Conservation (phyloP, 1,284 basidiomycete genomes). For the Afroboletus lepidellus region DNA sequence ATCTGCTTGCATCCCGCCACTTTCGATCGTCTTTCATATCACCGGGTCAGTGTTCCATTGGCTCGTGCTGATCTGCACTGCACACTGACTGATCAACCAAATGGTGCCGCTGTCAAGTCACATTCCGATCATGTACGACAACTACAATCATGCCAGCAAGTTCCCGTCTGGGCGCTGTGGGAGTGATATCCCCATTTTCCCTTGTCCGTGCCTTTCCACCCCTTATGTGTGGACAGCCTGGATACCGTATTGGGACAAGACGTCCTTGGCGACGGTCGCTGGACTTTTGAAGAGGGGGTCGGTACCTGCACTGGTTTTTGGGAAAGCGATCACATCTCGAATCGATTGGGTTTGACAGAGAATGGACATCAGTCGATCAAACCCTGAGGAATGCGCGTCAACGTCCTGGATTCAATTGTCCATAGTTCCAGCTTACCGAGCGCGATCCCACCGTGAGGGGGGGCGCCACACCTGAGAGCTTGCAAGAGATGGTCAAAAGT, state of each 20-base stretch:
- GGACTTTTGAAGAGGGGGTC: constrained; percentile 91
- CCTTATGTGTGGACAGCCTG: constrained; percentile 29
- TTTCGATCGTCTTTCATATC: constrained; percentile 5
- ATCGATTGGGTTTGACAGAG: constrained; percentile 84
- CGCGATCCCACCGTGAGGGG: constrained; percentile 95
- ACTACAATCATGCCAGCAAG: constrained; percentile 10
- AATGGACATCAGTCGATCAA: constrained; percentile 90
- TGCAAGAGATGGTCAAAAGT: constrained; percentile 85
- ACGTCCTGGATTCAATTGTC: constrained; percentile 7
- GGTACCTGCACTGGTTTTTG: constrained; percentile 82
- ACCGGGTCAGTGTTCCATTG: neutral
- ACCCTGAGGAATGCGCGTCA: constrained; percentile 51
- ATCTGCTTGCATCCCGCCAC: constrained; percentile 2
- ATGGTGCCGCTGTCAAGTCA: constrained; percentile 7
- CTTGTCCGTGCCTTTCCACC: constrained; percentile 2
- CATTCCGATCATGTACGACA: neutral
- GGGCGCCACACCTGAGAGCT: constrained; percentile 86
- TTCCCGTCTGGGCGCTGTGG: neutral
- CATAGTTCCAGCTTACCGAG: constrained; percentile 54
- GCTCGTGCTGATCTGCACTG: neutral
- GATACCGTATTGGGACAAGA: constrained; percentile 66
- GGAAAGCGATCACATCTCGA: constrained; percentile 95
- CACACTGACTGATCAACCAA: neutral
- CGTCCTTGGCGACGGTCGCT: constrained; percentile 52
- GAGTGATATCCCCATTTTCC: neutral